These are phyloP conservation scores for Ustilago nuda DNA, from an alignment of 1,284 basidiomycete genomes.

Conservation along the genomic window DNA sequence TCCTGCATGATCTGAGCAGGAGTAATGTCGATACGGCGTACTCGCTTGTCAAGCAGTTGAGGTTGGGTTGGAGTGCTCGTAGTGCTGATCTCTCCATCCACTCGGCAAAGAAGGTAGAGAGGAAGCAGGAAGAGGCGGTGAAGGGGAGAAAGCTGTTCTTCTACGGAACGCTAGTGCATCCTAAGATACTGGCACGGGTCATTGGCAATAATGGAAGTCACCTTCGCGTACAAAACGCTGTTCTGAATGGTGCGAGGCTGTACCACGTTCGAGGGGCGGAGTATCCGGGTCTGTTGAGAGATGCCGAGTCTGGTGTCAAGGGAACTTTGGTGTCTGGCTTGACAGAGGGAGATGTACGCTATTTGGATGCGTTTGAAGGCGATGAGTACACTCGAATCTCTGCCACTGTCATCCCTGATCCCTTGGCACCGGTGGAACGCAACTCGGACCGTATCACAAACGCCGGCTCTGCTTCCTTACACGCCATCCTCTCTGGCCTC, in stretches of 20 bases:
- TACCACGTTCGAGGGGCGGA: conserved; percentile 47
- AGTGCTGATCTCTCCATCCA: conserved; percentile 1
- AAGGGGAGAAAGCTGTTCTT: conserved; percentile 43
- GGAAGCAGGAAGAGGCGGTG: not conserved
- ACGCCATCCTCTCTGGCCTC: conserved; percentile 34
- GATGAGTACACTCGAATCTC: conserved; percentile 46
- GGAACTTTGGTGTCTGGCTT: conserved; percentile 51
- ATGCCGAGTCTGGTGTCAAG: conserved; percentile 20
- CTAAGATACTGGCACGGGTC: conserved; percentile 45
- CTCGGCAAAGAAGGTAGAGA: not conserved
- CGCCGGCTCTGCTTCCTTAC: conserved; percentile 30
- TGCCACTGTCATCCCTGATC: conserved; percentile 29
- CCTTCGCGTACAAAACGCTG: conserved; percentile 35
- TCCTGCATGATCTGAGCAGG: conserved; percentile 34
- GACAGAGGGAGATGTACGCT: conserved; percentile 32
- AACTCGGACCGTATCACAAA: conserved; percentile 37
- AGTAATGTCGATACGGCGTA: conserved; percentile 30
- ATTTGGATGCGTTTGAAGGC: conserved; percentile 55
- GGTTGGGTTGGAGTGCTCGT: conserved; percentile 26
- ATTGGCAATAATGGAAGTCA: conserved; percentile 46
- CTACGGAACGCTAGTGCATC: conserved; percentile 59
- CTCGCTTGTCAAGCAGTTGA: conserved; percentile 25
- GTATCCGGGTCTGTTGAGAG: conserved; percentile 48
- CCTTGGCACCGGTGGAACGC: conserved; percentile 6
- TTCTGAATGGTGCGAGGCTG: conserved; percentile 34